A percentile compares a stretch with the other conserved stretches of the same genome.
Conservation (phyloP, 352 stramenopile genomes). For the Globisporangium iwayamae region DNA sequence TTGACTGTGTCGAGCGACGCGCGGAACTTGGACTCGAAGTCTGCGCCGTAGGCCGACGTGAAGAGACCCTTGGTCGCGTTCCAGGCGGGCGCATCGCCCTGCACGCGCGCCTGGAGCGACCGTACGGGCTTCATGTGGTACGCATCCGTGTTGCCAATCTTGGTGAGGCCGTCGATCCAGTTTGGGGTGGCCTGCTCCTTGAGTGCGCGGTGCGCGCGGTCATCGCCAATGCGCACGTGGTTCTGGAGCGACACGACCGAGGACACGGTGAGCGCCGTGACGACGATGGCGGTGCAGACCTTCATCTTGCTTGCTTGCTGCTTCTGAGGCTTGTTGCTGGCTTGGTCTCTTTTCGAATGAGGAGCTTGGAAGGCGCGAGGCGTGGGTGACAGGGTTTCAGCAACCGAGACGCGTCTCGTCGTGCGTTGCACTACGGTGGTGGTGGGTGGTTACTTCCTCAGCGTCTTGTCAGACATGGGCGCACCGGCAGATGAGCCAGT, state of each 20-base stretch:
- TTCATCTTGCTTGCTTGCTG: conserved; percentile 11
- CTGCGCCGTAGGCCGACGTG: conserved; percentile 33
- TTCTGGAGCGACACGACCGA: background rate
- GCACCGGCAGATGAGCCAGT: background rate
- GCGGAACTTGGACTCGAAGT: conserved; percentile 28
- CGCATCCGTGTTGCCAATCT: conserved; percentile 31
- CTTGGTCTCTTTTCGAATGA: conserved; percentile 4
- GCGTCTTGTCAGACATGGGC: background rate
- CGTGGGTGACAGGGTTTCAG: background rate
- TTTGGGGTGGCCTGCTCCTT: background rate
- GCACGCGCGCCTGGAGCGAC: conserved; percentile 59
- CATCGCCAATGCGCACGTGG: conserved; percentile 2
- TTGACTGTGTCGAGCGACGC: conserved; percentile 38
- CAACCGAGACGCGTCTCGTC: background rate
- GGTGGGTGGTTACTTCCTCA: background rate
- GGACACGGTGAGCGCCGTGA: conserved; percentile 3
- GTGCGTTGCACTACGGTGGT: too few relatives aligned
- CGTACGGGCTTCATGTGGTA: conserved; percentile 57
- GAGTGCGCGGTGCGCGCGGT: conserved; percentile 12
- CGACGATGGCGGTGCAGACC: conserved; percentile 3
- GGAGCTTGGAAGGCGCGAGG: background rate
- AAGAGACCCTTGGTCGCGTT: conserved; percentile 33
- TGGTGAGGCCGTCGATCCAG: conserved; percentile 23
- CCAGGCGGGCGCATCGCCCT: conserved; percentile 54
- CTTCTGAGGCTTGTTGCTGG: conserved; percentile 6